Base-by-base conservation (phyloP, 208 protist species). In the Trypanosoma caninum region DNA sequence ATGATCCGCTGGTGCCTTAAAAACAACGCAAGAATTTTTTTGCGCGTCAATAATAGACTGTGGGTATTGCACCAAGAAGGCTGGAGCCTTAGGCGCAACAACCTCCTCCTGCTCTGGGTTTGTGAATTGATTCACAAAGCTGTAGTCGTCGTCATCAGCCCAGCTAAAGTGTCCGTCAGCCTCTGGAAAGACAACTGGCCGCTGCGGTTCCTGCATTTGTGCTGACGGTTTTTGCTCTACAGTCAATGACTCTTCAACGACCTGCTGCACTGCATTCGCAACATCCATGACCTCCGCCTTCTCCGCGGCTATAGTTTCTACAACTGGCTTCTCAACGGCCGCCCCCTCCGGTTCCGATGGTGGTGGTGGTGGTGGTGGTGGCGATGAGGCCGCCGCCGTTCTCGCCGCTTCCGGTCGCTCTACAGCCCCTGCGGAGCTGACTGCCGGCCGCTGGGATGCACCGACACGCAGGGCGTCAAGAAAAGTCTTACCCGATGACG, bases 61-160 rank as follows among this genome's bases (percentile, higher is more conserved):
- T 14, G 86, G 86, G 76, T 92, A 92, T 65, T 81, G 63, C n/a
- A 76, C 82, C 13, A 72, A 35, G 71, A 76, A 87, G 70, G 80
- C 64, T 40, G 70, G 54, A 0, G 65, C 46, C 23, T 42, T 59
- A n/a, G 53, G 38, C 57, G 68, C 41, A 6, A 34, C 13, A 11
- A 33, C 31, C 46, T 53, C 50, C 41, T n/a, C 46, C 10, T 44
- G 72, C 59, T 80, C 69, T 18, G 59, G 40, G 0, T 23, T 27
- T 3, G 40, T 59, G 46, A 82, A 74, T 37, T 82, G 76, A 44
- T 60, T 66, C 9, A 66, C 48, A 66, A 90, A 90, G 25, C 72
- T 78, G 71, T 85, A 79, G 48, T 93, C 81, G 54, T 93, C 86
- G 46, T 91, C 82, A 27, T 69, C 67, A 35, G 80, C 85, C 86